Evolutionary conservation across 2,329 filamentous ascomycete genomes (phyloP).

Genomic region (Beauveria sp.): DNA sequence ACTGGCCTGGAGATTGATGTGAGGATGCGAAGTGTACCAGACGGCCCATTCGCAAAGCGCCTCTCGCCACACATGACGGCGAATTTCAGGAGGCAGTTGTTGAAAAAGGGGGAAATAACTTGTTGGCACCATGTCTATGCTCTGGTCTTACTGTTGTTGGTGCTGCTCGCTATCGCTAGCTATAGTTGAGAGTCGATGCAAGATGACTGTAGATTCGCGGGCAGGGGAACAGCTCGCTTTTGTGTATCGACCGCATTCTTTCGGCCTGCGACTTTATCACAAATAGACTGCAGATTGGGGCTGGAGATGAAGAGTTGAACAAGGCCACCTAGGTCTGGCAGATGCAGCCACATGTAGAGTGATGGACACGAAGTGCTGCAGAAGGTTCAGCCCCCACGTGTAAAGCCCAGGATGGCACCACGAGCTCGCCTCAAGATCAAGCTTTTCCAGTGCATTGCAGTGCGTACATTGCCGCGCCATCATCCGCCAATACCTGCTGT

Average conservation of each 20-base stretch:
- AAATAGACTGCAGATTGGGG: not conserved
- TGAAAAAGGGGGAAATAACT: not conserved
- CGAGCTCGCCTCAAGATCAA: too few relatives aligned
- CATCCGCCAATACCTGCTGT: too few relatives aligned
- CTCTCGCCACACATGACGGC: slow-evolving; percentile 1
- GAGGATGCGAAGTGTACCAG: slow-evolving; percentile 7
- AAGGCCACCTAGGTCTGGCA: not conserved
- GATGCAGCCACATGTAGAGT: not conserved
- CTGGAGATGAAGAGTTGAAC: not conserved
- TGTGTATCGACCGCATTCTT: not conserved
- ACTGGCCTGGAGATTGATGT: slow-evolving; percentile 8
- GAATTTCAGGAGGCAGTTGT: slow-evolving; percentile 1
- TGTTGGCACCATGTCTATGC: not conserved
- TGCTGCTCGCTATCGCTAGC: not conserved
- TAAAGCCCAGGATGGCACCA: too few relatives aligned
- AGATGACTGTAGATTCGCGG: not conserved
- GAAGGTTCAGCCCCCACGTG: too few relatives aligned
- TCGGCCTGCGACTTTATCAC: not conserved
- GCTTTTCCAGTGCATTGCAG: too few relatives aligned
- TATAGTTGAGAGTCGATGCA: not conserved
- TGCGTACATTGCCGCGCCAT: too few relatives aligned
- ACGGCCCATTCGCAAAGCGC: slow-evolving; percentile 8
- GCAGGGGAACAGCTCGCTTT: not conserved
- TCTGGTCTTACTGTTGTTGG: not conserved
- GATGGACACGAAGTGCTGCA: not conserved